These are phyloP conservation scores for Leccinum huronense DNA, from an alignment of 1,284 basidiomycete genomes.

Conservation along the genomic window DNA sequence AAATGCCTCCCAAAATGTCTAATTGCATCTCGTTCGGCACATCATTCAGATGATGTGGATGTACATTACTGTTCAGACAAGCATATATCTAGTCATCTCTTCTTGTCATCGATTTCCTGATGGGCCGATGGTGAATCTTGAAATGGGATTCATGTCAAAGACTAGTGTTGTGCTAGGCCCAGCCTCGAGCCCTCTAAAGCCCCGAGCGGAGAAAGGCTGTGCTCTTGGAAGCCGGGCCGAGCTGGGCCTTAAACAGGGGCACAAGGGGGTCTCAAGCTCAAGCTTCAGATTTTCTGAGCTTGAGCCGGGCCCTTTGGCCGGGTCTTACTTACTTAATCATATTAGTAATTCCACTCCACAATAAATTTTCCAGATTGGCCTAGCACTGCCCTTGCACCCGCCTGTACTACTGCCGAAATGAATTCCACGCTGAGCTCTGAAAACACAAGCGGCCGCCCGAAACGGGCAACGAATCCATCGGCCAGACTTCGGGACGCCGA, in stretches of 20 bases:
- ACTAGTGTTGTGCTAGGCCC: not conserved
- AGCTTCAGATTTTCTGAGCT: not conserved
- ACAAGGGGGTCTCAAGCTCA: not conserved
- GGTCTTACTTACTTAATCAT: too few relatives aligned
- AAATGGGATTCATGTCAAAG: too few relatives aligned
- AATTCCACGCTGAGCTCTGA: not conserved
- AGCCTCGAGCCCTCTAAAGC: not conserved
- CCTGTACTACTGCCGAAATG: not conserved
- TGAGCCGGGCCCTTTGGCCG: not conserved
- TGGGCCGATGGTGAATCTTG: too few relatives aligned
- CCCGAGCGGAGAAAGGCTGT: not conserved
- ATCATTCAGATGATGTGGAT: too few relatives aligned
- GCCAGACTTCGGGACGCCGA: not conserved
- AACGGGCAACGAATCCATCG: not conserved
- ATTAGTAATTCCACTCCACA: too few relatives aligned
- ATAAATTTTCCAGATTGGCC: too few relatives aligned
- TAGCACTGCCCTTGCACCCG: too few relatives aligned
- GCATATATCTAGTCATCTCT: too few relatives aligned
- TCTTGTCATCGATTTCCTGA: too few relatives aligned
- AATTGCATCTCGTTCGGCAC: too few relatives aligned
- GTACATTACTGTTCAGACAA: too few relatives aligned
- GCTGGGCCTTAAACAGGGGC: not conserved
- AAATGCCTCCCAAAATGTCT: too few relatives aligned
- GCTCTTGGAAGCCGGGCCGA: not conserved
- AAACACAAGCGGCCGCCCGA: not conserved